Conservation (phyloP, 139 green algal genomes). For the Astrephomene gubernaculifera region DNA sequence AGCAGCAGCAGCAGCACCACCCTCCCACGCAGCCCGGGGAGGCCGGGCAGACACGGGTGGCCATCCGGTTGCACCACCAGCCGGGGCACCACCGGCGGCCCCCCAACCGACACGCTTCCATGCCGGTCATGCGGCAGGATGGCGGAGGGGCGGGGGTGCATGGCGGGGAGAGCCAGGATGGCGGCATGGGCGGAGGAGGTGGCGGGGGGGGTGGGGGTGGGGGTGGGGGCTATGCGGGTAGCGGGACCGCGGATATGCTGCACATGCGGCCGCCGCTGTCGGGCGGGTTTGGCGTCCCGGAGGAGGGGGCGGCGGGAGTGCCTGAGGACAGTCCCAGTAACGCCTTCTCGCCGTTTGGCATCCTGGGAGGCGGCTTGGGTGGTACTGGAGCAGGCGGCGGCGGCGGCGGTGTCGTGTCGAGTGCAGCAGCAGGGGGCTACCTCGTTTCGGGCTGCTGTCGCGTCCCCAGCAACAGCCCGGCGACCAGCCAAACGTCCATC, state of each 20-base stretch:
- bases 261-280: conserved; percentile 10
- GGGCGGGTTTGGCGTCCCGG: not conserved
- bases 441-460: not conserved
- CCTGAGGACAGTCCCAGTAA: not conserved
- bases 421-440: too few species aligned
- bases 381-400: not conserved
- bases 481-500: conserved; percentile 16
- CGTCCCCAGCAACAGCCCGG: conserved; percentile 15
- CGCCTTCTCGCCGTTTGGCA: not conserved
- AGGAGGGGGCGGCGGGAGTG: not conserved
- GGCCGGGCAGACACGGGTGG: conserved; percentile 1
- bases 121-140: conserved; percentile 35
- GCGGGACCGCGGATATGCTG: not conserved
- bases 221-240: not conserved
- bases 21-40: too few species aligned
- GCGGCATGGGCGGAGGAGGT: not conserved
- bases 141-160: not conserved
- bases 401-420: not conserved
- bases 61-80: conserved; percentile 27
- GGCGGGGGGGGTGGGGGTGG: too few species aligned
- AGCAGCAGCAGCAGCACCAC: too few species aligned
- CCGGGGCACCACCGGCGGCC: conserved; percentile 30
- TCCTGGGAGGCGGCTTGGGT: not conserved
- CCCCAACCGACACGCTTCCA: conserved; percentile 42
- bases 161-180: too few species aligned